Percentiles rank a stretch among this genome's conserved stretches.
These are phyloP conservation scores for Trifolium repens DNA, from an alignment of 306 rosid genomes.

Conservation along the genomic window DNA sequence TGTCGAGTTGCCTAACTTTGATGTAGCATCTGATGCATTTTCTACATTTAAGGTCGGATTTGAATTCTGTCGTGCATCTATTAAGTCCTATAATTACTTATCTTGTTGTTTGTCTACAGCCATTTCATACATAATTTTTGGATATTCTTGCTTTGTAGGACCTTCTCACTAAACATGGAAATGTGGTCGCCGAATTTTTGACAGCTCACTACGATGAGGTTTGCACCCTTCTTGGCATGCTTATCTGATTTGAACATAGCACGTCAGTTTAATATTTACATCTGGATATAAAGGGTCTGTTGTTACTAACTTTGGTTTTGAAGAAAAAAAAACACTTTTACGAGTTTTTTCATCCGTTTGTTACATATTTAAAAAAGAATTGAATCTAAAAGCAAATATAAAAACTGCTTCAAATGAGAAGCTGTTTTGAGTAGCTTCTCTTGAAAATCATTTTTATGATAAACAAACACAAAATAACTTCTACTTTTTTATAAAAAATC, in stretches of 20 bases:
- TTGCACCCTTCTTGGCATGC: conserved; percentile 43
- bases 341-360: not conserved
- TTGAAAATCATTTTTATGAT: no score
- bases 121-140: conserved; percentile 34
- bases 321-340: not conserved
- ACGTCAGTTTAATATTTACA: conserved; percentile 38
- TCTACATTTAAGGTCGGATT: conserved; percentile 88
- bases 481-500: not conserved
- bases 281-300: conserved; percentile 30
- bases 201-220: conserved; percentile 82
- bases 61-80: conserved; percentile 3
- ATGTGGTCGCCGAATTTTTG: conserved; percentile 77
- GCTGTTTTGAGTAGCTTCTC: not conserved
- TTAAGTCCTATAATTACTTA: not conserved
- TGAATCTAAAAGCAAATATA: not conserved
- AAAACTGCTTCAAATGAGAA: not conserved
- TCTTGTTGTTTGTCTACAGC: conserved; percentile 33
- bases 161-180: conserved; percentile 82
- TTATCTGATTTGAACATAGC: conserved; percentile 40
- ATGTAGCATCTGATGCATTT: conserved; percentile 94
- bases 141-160: conserved; percentile 66
- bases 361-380: not conserved
- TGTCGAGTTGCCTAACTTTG: conserved; percentile 90
- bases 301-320: not conserved
- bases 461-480: not conserved